Conservation (phyloP, 163 green algal genomes). For the Trebouxiophyceae sp. region DNA sequence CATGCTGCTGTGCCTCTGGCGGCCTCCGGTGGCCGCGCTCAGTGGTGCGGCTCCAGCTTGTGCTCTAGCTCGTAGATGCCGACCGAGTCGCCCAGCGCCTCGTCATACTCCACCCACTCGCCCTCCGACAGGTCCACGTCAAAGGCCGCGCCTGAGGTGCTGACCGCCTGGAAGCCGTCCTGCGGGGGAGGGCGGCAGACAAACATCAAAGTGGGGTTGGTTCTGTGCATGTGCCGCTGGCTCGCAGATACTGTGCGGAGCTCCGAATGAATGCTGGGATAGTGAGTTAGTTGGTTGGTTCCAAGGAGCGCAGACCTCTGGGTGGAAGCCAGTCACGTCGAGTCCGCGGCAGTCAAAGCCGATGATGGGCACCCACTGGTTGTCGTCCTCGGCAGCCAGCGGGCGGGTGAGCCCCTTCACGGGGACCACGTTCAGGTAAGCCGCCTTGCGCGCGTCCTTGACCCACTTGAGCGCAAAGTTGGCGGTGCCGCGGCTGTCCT, state of each 20-base stretch:
- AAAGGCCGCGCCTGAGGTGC: conserved; percentile 29
- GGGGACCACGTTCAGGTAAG: conserved; percentile 46
- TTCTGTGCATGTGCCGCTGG: neutral
- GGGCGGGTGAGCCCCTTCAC: conserved; percentile 61
- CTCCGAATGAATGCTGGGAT: neutral
- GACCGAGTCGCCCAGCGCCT: conserved; percentile 55
- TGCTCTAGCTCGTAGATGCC: conserved; percentile 55
- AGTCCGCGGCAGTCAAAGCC: conserved; percentile 78
- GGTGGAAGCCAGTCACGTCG: conserved; percentile 59
- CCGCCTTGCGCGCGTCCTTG: conserved; percentile 14
- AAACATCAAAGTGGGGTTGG: neutral
- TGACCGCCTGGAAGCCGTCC: conserved; percentile 53
- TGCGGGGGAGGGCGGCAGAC: conserved; percentile 9
- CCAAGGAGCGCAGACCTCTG: conserved; percentile 25
- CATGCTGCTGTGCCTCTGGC: no score
- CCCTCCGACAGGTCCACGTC: conserved; percentile 62
- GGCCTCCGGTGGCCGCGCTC: no score
- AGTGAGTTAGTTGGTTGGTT: no score
- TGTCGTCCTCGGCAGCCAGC: conserved; percentile 43
- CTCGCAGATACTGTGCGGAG: no score
- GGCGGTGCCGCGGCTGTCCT: conserved; percentile 41
- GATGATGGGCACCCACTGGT: conserved; percentile 65
- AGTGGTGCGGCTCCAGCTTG: conserved; percentile 53
- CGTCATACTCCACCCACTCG: conserved; percentile 78
- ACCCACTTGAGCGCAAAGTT: conserved; percentile 54